Evolutionary conservation across 2,329 filamentous ascomycete genomes (phyloP), one percentile per base, ranked within the genome.

Genomic region (Penicillium vulpinum): DNA sequence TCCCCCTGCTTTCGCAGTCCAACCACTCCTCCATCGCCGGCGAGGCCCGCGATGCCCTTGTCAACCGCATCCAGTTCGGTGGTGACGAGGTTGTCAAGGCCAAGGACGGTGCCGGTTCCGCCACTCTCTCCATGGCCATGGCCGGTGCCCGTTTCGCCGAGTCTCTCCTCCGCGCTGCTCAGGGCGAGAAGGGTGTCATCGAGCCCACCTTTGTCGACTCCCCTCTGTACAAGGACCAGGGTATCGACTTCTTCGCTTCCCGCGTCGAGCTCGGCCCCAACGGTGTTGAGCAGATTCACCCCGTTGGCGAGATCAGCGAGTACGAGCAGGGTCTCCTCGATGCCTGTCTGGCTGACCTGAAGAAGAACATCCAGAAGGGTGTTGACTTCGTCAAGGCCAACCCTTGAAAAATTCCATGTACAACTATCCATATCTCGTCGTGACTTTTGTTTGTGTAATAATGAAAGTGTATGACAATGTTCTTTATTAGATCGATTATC

Each of bases 81-180:
- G 93, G 93, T 84, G 93, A 97, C 78, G 93, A 97, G 88, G 93
- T 97, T 68, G 93, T 97, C 82, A 86, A 97, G 87, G 94, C 93
- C 80, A 97, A 97, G 90, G 92, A 93, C 76, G 94, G 93, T 79
- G 92, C 92, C 73, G 93, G 93, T 71, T 97, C 92, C 68, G 93
- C 93, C 76, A 97, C 93, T 64, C 90, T 97, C 70, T 97, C 92
- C 82, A 99, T 99, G 93, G 93, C 93, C 73, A 93, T 96, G 86
- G 93, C 93, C 67, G 93, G 93, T 81, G 85, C 85, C 64, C 84
- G 86, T 68, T 88, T 89, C 78, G 91, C 94, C 70, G 92, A 97
- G 83, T 91, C 89, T 68, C 83, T 99, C 71, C 89, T 99, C 80
- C 92, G 91, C 80, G 94, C 94, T 71, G 82, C 89, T 58, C 87